A percentile compares a stretch with the other conserved stretches of the same genome.
Evolutionary conservation across 768 basidiomycete species (phyloP).

Genomic region (Mrakia blollopis): DNA sequence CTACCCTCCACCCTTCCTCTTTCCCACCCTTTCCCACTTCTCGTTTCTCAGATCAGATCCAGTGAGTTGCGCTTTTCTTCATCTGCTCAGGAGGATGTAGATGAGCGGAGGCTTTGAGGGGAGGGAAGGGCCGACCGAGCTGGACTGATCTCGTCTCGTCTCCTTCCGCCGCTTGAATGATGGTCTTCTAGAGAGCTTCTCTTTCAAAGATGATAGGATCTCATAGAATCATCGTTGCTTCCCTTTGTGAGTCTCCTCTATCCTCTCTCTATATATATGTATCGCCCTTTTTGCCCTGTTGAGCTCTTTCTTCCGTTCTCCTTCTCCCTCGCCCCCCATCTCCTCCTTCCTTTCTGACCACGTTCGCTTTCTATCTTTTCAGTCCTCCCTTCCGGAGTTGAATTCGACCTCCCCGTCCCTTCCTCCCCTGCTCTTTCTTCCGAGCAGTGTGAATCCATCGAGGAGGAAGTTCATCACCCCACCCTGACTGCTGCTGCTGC

Average conservation of each 20-base stretch:
- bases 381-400: slow-evolving; percentile 32
- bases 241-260: slow-evolving; percentile 24
- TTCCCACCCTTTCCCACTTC: too few relatives aligned
- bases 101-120: too few relatives aligned
- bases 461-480: slow-evolving; percentile 4
- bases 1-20: too few relatives aligned
- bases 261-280: background rate
- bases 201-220: slow-evolving; percentile 25
- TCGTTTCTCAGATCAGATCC: too few relatives aligned
- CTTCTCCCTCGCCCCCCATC: background rate
- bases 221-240: slow-evolving; percentile 31
- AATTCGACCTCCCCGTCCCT: slow-evolving; percentile 18
- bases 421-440: slow-evolving; percentile 17
- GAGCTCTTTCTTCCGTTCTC: background rate
- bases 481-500: background rate
- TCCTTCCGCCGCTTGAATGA: background rate
- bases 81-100: too few relatives aligned
- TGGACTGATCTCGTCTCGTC: background rate
- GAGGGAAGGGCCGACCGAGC: too few relatives aligned
- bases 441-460: slow-evolving; percentile 2
- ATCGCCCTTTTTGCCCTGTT: background rate
- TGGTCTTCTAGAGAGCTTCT: background rate
- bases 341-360: background rate
- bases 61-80: too few relatives aligned
- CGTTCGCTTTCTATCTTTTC: background rate